phyloP scores from a whole-genome alignment of 345 rosid species.

The Syzygium oleosum region DNA sequence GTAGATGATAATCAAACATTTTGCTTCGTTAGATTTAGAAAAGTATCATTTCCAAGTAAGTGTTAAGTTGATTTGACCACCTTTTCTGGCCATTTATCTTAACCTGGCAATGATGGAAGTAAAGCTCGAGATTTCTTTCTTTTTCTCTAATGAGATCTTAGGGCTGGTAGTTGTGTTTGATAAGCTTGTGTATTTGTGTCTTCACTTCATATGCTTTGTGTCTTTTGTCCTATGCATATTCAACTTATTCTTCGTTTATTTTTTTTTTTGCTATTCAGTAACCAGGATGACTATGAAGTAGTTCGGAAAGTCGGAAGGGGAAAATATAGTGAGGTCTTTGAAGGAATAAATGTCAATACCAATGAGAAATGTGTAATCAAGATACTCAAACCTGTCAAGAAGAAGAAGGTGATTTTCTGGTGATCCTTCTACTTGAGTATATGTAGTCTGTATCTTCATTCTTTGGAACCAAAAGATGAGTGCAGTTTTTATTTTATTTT shows the following conservation, averaged over 20 bases:
- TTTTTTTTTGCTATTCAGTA: conserved; percentile 21
- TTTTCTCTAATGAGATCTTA: neutral
- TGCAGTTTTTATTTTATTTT: neutral
- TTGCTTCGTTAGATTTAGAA: neutral
- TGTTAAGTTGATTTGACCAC: neutral
- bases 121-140: neutral
- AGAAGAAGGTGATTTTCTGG: conserved; percentile 53
- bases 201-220: neutral
- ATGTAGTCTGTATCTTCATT: neutral
- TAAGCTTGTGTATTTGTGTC: neutral
- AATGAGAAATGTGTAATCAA: conserved; percentile 66
- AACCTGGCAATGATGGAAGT: neutral
- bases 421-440: neutral
- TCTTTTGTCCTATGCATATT: neutral
- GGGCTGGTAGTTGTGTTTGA: neutral
- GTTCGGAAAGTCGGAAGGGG: conserved; percentile 85
- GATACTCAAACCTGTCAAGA: conserved; percentile 90
- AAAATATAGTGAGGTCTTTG: conserved; percentile 79
- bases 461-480: neutral
- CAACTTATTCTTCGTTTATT: neutral
- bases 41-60: neutral
- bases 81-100: neutral
- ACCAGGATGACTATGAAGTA: conserved; percentile 87
- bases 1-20: neutral
- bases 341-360: conserved; percentile 63